Conservation (phyloP, 2,329 filamentous ascomycete genomes). For the Corinectria fuckeliana region DNA sequence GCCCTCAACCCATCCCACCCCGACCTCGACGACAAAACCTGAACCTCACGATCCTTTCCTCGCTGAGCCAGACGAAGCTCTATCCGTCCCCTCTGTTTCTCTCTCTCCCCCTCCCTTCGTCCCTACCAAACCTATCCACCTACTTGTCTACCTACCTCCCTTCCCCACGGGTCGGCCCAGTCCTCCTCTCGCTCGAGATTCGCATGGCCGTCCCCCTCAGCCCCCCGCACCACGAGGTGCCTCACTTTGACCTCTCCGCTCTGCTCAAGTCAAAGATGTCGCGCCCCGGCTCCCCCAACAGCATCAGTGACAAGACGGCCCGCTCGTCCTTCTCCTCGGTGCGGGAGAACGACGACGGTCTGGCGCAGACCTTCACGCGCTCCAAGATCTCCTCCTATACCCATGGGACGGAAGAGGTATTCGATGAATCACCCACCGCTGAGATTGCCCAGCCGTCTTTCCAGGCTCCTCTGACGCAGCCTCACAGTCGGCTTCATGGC, state of each 20-base stretch:
- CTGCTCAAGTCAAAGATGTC: conserved; percentile 47
- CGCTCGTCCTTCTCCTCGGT: conserved; percentile 69
- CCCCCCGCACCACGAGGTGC: conserved; percentile 43
- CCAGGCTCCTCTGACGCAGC: conserved; percentile 60
- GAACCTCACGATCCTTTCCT: background rate
- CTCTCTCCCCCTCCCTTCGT: background rate
- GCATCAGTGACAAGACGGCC: conserved; percentile 45
- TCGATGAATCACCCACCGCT: conserved; percentile 54
- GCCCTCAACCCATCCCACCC: conserved; percentile 6
- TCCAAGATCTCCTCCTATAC: conserved; percentile 68
- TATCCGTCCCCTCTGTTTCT: background rate
- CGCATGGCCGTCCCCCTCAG: conserved; percentile 44
- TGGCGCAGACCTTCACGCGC: conserved; percentile 68
- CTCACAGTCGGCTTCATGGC: conserved; percentile 62
- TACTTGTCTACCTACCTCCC: conserved; percentile 19
- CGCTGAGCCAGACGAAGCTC: conserved; percentile 2
- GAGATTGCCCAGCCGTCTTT: conserved; percentile 55
- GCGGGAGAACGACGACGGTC: conserved; percentile 63
- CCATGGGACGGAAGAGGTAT: conserved; percentile 56
- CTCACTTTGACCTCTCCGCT: conserved; percentile 46
- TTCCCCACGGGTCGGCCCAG: conserved; percentile 26
- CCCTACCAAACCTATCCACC: background rate
- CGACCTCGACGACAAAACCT: conserved; percentile 7
- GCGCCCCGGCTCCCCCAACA: conserved; percentile 45
- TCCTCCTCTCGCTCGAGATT: conserved; percentile 24